phyloP scores from a whole-genome alignment of 2,329 filamentous ascomycete species.

The Pestalotiopsis sp. region DNA sequence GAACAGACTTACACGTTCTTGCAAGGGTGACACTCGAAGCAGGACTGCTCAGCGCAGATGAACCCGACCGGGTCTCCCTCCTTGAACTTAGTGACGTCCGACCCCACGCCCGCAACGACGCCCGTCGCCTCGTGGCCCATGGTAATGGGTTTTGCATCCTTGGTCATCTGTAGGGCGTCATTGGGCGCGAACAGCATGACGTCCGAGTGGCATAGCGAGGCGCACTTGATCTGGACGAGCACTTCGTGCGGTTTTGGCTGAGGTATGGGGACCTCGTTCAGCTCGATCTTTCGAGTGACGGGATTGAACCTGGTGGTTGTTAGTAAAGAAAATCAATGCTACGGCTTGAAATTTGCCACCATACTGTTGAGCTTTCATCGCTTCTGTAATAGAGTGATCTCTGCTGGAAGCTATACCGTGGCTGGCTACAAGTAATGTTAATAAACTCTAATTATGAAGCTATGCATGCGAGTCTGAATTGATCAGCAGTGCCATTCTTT shows the following conservation, averaged over 20 bases:
- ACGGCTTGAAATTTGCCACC: background rate
- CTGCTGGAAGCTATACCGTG: background rate
- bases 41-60: constrained; percentile 24
- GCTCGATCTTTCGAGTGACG: constrained; percentile 14
- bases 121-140: constrained; percentile 70
- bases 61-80: constrained; percentile 60
- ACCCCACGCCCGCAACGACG: constrained; percentile 59
- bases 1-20: constrained; percentile 12
- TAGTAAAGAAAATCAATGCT: background rate
- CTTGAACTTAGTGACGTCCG: constrained; percentile 56
- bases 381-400: background rate
- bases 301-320: constrained; percentile 8
- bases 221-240: constrained; percentile 19
- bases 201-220: constrained; percentile 17
- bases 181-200: constrained; percentile 19
- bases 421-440: background rate
- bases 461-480: too few relatives aligned
- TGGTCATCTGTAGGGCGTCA: constrained; percentile 15
- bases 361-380: constrained; percentile 6
- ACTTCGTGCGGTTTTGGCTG: constrained; percentile 17
- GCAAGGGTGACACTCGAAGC: constrained; percentile 27
- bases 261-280: constrained; percentile 20
- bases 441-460: too few relatives aligned
- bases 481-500: too few relatives aligned
- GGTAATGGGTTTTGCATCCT: constrained; percentile 24